Percentiles rank a stretch among this genome's conserved stretches.
Conservation (phyloP, 2,329 filamentous ascomycete species). For the Penicillium fuscoglaucum region DNA sequence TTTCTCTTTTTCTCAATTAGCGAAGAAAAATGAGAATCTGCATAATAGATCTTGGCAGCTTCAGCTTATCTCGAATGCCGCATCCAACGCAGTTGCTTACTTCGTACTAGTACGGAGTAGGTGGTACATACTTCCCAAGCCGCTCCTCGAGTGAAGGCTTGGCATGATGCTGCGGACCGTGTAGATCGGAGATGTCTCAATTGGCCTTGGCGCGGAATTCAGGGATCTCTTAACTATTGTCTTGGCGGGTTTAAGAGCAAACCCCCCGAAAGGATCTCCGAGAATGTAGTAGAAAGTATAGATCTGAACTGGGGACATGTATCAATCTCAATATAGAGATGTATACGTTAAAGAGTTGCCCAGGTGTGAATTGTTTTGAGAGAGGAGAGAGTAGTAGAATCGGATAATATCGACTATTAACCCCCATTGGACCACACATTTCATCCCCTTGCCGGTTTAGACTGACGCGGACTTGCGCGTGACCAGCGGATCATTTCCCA, state of each 20-base stretch:
- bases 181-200: constrained; percentile 11
- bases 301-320: too few relatives aligned
- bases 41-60: background rate
- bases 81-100: background rate
- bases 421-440: too few relatives aligned
- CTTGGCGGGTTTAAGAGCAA: constrained; percentile 12
- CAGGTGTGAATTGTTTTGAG: too few relatives aligned
- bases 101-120: background rate
- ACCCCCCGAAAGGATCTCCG: background rate
- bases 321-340: too few relatives aligned
- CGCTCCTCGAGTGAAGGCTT: constrained; percentile 6
- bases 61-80: background rate
- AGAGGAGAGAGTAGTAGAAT: too few relatives aligned
- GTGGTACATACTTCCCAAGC: background rate
- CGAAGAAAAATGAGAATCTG: background rate
- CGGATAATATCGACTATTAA: too few relatives aligned
- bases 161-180: constrained; percentile 14
- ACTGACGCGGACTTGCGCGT: constrained; percentile 21
- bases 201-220: constrained; percentile 22
- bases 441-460: background rate
- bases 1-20: background rate
- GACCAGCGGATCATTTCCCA: constrained; percentile 24
- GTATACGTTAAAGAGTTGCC: too few relatives aligned
- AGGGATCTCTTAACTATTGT: constrained; percentile 11
- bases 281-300: background rate